These are phyloP conservation scores for Boletus sp. DNA, from an alignment of 768 basidiomycete species.

Conservation along the genomic window DNA sequence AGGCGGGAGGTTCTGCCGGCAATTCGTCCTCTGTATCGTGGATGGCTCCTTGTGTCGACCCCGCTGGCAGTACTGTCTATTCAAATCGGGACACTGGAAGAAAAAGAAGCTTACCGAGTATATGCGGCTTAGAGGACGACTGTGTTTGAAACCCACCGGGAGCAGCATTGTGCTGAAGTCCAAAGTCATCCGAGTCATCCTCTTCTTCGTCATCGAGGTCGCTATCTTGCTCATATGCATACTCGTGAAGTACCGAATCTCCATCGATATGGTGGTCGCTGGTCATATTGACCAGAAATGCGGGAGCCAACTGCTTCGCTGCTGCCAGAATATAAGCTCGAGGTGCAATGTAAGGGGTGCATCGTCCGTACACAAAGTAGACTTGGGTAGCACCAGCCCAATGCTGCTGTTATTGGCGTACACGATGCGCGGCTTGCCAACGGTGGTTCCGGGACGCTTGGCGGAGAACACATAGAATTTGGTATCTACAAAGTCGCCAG, in stretches of 20 bases:
- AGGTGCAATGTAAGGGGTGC: background rate
- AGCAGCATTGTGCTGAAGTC: no score
- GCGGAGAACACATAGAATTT: slow-evolving; percentile 29
- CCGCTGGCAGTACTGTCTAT: background rate
- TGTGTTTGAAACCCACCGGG: background rate
- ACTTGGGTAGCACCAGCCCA: slow-evolving; percentile 15
- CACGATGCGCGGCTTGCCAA: slow-evolving; percentile 22
- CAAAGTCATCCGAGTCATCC: background rate
- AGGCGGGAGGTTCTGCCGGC: slow-evolving; percentile 13
- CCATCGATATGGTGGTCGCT: slow-evolving; percentile 16
- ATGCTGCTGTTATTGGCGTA: slow-evolving; percentile 24
- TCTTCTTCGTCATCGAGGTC: slow-evolving; percentile 28
- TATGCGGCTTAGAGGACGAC: slow-evolving; percentile 1
- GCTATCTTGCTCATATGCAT: slow-evolving; percentile 28
- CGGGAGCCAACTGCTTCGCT: slow-evolving; percentile 1
- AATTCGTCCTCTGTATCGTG: background rate
- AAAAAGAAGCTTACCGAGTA: slow-evolving; percentile 5
- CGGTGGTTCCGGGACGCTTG: slow-evolving; percentile 6
- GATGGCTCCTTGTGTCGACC: background rate
- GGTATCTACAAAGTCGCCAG: slow-evolving; percentile 27
- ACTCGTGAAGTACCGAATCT: slow-evolving; percentile 24
- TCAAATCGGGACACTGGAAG: background rate
- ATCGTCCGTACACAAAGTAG: slow-evolving; percentile 6
- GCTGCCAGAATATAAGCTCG: slow-evolving; percentile 6
- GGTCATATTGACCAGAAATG: slow-evolving; percentile 24